These are phyloP conservation scores for Xerocomus nothofagi DNA, from an alignment of 1,284 basidiomycete species.

Conservation along the genomic window DNA sequence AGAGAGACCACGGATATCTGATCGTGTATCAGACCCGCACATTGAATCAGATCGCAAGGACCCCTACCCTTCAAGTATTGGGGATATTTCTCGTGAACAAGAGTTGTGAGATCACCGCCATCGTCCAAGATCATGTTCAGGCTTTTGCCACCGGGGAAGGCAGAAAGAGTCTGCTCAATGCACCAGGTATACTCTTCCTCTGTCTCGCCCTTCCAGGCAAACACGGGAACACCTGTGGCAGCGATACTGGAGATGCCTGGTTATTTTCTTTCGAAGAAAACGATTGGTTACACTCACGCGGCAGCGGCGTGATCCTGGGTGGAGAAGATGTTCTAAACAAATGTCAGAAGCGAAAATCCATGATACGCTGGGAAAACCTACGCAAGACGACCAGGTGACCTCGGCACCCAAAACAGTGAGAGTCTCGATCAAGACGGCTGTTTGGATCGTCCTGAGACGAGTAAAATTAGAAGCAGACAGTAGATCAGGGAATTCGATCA, in stretches of 20 bases:
- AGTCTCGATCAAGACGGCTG: conserved; percentile 96
- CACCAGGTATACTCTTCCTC: conserved; percentile 99
- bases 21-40: conserved; percentile 7
- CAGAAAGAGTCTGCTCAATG: conserved; percentile 92
- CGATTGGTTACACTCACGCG: conserved; percentile 59
- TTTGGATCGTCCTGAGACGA: conserved; percentile 87
- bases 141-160: conserved; percentile 76
- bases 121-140: conserved; percentile 99
- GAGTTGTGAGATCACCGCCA: conserved; percentile 93
- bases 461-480: not conserved
- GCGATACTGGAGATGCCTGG: conserved; percentile 65
- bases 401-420: conserved; percentile 93
- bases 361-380: conserved; percentile 40
- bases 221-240: conserved; percentile 97
- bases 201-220: conserved; percentile 99
- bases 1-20: conserved; percentile 89
- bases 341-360: conserved; percentile 8
- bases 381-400: conserved; percentile 99
- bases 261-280: conserved; percentile 5
- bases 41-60: not conserved
- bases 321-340: conserved; percentile 92
- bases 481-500: conserved; percentile 14
- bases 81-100: conserved; percentile 96
- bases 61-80: conserved; percentile 74
- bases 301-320: conserved; percentile 99